Evolutionary conservation across 768 basidiomycete species (phyloP), one percentile per base, ranked within the genome.

Genomic region (Mycena chlorophos): DNA sequence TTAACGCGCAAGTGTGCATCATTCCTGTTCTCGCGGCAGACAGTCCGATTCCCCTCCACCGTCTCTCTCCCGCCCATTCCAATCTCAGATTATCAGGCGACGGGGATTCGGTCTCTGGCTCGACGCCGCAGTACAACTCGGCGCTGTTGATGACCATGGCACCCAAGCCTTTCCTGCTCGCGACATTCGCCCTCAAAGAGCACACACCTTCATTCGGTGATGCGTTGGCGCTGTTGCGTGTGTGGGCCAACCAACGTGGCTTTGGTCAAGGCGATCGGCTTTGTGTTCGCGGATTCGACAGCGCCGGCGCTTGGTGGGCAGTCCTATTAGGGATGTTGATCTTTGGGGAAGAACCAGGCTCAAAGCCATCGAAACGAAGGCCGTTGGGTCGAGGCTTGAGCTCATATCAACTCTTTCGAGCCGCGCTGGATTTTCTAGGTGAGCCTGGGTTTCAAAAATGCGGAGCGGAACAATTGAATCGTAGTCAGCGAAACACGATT

Each of bases 161-260:
- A 6, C 79, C 84, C 3, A 76, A 78, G 61, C 61, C 75, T 2
- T 78, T 82, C 45, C 77, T 89, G 5, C 76, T 87, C 28, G 71
- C 76, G 8, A 73, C 81, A 6, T 81, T 88, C 64, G 65, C 75
- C 46, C 61, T 83, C 27, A 78, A 82, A 43, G 75, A 87, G 38
- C 73, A 80, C 12, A 71, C 82, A 10, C 78, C 88, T 0, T 78
- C 85, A 0, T 94, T 91, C 68, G 68, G 71, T 1, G 87, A 94
- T 49, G 91, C 91, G 0, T 68, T 93, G 8, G 78, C 88, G 0
- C 76, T 98, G 1, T 81, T 98, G 16, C 82, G 92, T 10, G 81
- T 95, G 16, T 99, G 97, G 97, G 91, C 91, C 1, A 85, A 86
- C 48, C 89, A 94, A 63, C 78, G 94, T 38, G 93, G 93, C 0